Base-by-base conservation (phyloP, 352 stramenopile species). In the Phytophthora vignae region DNA sequence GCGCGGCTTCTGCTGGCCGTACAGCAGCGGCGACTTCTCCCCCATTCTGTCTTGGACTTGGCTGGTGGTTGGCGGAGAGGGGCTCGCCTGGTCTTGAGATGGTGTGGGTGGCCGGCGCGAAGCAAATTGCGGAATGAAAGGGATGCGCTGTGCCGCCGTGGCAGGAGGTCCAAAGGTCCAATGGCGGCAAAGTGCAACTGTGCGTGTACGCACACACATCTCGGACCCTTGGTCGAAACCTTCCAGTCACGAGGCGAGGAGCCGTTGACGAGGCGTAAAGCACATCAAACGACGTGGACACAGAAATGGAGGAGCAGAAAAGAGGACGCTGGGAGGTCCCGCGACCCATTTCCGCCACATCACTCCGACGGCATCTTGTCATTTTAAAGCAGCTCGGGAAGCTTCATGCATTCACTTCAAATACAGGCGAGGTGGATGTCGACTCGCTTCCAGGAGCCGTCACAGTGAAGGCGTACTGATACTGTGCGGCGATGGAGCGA, bases 21-120 rank as follows among this genome's bases (percentile, higher is more conserved):
- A 15, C 11, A 75, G 60, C 22, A 79, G 55, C 10, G 68, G 63
- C 25, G 72, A 64, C 21, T 44, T 55, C 49, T 79, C 72, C 11
- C 15, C 25, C 72, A 76, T 79, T 4, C 9, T 56, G 19, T n/a
- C 17, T 50, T 50, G 42, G 42, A 0, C 42, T 50, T 22, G 15
- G 46, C 0, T 42, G 36, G 33, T 40, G 33, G 14, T 42, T 42
- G 36, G 36, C 14, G 36, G 36, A 17, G 36, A 42, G 11, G 11
- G 36, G 36, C 11, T 42, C 9, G 36, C 7, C 29, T 42, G 11
- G 36, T 33, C 29, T 33, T 33, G 29, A 15, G 36, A 42, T 42
- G 36, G 36, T 12, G 36, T 17, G 36, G 36, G 25, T 29, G 25
- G 25, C 36, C 36, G n/a, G 46, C 46, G 19, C 38, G 11, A 25